phyloP scores from a whole-genome alignment of 2,329 filamentous ascomycete genomes.

The Pseudonectria buxi region DNA sequence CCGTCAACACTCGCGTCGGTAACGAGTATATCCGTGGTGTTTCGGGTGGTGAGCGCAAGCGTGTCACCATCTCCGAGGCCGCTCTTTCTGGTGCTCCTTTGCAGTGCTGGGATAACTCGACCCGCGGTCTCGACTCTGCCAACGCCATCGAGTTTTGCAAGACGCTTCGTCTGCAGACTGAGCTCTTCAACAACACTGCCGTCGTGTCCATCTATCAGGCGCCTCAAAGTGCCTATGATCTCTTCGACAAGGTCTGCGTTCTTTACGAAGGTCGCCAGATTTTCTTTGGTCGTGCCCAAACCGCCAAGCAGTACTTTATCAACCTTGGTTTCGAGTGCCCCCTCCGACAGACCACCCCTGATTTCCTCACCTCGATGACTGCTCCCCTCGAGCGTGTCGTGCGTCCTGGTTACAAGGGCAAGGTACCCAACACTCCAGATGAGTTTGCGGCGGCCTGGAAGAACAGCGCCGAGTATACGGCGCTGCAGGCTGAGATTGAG shows the following conservation, averaged over 20 bases:
- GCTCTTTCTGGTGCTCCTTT: conserved; percentile 52
- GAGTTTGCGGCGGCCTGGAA: conserved; percentile 56
- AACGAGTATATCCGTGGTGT: conserved; percentile 72
- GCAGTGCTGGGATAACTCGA: conserved; percentile 68
- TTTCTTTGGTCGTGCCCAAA: conserved; percentile 53
- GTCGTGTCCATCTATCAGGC: conserved; percentile 71
- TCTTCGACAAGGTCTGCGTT: conserved; percentile 53
- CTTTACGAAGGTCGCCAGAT: conserved; percentile 57
- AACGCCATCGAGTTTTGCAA: conserved; percentile 71
- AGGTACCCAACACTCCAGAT: conserved; percentile 52
- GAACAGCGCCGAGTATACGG: conserved; percentile 43
- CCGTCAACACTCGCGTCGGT: conserved; percentile 64
- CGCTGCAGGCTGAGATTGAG: conserved; percentile 48
- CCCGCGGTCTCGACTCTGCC: conserved; percentile 66
- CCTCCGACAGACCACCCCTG: conserved; percentile 59
- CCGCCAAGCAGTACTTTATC: conserved; percentile 59
- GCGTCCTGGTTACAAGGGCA: conserved; percentile 48
- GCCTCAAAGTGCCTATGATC: conserved; percentile 56
- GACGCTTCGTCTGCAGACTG: conserved; percentile 60
- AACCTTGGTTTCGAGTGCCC: conserved; percentile 62
- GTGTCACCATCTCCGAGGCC: conserved; percentile 57
- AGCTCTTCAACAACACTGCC: conserved; percentile 59
- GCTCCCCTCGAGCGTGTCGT: conserved; percentile 49
- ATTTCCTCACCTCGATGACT: conserved; percentile 68
- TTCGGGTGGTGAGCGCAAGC: conserved; percentile 65